Evolutionary conservation across 139 green algal species (phyloP).

Genomic region (Helicosporidium sp.): DNA sequence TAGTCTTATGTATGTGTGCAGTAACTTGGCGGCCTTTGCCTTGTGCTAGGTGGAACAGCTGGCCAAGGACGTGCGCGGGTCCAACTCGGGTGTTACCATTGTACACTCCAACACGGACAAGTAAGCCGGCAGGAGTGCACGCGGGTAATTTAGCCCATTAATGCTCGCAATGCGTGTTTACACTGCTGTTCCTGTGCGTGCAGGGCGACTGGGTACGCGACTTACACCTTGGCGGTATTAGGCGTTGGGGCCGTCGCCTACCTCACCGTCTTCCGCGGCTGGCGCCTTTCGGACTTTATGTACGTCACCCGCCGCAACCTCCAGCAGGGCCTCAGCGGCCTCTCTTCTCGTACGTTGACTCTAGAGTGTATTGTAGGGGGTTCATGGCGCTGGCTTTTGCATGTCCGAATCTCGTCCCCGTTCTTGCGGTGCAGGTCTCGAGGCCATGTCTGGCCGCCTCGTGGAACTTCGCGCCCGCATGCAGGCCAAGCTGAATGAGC

Average conservation of each 20-base stretch:
- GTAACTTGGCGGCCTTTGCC: too few species aligned
- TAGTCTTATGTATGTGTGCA: too few species aligned
- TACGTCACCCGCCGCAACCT: slow-evolving; percentile 4
- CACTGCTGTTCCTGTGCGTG: too few species aligned
- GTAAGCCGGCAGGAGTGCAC: too few species aligned
- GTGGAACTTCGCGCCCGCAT: slow-evolving; percentile 5
- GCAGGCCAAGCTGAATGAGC: slow-evolving; percentile 4
- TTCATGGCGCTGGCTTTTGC: too few species aligned
- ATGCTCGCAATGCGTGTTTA: too few species aligned
- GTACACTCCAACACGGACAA: slow-evolving; percentile 1
- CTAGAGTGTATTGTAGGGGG: too few species aligned
- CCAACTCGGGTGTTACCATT: not conserved
- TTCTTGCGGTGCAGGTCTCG: slow-evolving; percentile 8
- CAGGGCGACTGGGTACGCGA: not conserved
- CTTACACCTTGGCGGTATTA: not conserved
- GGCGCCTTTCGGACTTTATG: slow-evolving; percentile 2
- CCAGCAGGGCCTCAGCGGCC: not conserved
- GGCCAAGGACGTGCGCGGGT: slow-evolving; percentile 1
- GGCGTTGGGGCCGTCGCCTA: not conserved
- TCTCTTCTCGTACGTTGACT: not conserved
- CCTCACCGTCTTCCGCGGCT: slow-evolving; percentile 1
- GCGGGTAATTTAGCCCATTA: too few species aligned
- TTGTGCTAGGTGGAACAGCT: slow-evolving; percentile 10
- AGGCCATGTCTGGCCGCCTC: slow-evolving; percentile 5
- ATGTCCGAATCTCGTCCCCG: not conserved